Evolutionary conservation across 805 yeast genomes (phyloP), one percentile per base, ranked within the genome.

Genomic region (Spathaspora sp.): DNA sequence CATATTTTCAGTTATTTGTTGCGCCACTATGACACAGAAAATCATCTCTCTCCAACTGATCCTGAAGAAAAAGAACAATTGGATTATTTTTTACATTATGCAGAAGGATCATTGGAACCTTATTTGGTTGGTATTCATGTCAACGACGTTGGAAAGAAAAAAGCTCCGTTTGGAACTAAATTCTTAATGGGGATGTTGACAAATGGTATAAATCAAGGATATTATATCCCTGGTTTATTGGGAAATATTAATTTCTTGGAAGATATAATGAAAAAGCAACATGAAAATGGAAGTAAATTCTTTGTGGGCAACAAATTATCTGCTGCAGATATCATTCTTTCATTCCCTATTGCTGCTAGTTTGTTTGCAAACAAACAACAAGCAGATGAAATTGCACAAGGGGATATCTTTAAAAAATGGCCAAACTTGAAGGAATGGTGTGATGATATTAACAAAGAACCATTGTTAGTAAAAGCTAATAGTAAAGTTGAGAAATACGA

Each of bases 21-120:
- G 47, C 60, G 63, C 19, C 67, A 80, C 53, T 83, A 76, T 59
- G 89, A 85, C 58, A 59, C 60, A 19, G 57, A 61, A 1, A 62
- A 70, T 14, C 67, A 62, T 18, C 66, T 82, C 49, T 61, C 56
- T 8, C 78, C 80, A 26, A 52, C 53, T 6, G 62, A 66, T 44
- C 73, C 64, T 7, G 70, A 72, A 5, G 81, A 76, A 18, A 65
- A 66, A 45, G 75, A 76, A 17, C 52, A 65, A 42, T 76, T 81
- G 35, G 79, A 78, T 52, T 85, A 78, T 61, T 82, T 68, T 55
- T 64, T 81, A 43, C 81, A 81, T 59, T 82, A 78, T 57, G 63
- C 79, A n/a, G 93, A 87, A 64, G 87, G 83, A 0, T 75, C 87
- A 19, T 61, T 86, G 16, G 83, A 80, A 61, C 81, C 82, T 5